Percentiles rank a stretch among this genome's conserved stretches.
phyloP scores from a whole-genome alignment of 1,139 yeast genomes.

The Zhuliangozyma blackwelliae region DNA sequence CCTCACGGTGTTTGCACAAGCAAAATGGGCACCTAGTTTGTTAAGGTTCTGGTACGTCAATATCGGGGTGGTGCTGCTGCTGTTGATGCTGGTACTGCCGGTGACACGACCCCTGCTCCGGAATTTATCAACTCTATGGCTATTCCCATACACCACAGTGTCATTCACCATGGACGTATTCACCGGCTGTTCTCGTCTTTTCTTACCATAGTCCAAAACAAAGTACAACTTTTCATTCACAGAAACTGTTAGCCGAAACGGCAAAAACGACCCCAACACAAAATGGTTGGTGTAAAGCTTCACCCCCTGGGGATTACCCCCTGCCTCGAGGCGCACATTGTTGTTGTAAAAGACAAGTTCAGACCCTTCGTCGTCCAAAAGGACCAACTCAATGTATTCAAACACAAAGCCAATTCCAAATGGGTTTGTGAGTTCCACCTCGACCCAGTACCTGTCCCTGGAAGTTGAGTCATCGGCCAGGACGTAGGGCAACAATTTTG shows the following conservation, averaged over 20 bases:
- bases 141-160: slow-evolving; percentile 4
- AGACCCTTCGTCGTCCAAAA: slow-evolving; percentile 14
- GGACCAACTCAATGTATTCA: slow-evolving; percentile 16
- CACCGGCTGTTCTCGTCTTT: slow-evolving; percentile 1
- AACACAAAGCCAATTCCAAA: slow-evolving; percentile 25
- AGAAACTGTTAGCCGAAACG: slow-evolving; percentile 16
- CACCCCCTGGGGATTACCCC: slow-evolving; percentile 12
- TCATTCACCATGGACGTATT: slow-evolving; percentile 8
- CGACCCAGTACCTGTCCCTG: slow-evolving; percentile 21
- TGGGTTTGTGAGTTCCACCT: slow-evolving; percentile 20
- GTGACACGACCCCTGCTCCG: slow-evolving; percentile 2
- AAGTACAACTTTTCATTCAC: slow-evolving; percentile 19
- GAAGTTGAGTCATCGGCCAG: slow-evolving; percentile 16
- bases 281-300: slow-evolving; percentile 21
- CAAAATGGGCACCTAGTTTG: slow-evolving; percentile 22
- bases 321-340: slow-evolving; percentile 9
- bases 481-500: slow-evolving; percentile 23
- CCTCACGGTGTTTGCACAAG: slow-evolving; percentile 13
- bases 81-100: not conserved
- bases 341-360: slow-evolving; percentile 4
- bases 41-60: slow-evolving; percentile 13
- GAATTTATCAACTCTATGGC: no score
- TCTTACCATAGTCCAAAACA: slow-evolving; percentile 6
- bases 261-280: slow-evolving; percentile 22
- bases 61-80: not conserved